A percentile compares a stretch with the other conserved stretches of the same genome.
Evolutionary conservation across 768 basidiomycete genomes (phyloP).

Genomic region (Mycena kentingensis): DNA sequence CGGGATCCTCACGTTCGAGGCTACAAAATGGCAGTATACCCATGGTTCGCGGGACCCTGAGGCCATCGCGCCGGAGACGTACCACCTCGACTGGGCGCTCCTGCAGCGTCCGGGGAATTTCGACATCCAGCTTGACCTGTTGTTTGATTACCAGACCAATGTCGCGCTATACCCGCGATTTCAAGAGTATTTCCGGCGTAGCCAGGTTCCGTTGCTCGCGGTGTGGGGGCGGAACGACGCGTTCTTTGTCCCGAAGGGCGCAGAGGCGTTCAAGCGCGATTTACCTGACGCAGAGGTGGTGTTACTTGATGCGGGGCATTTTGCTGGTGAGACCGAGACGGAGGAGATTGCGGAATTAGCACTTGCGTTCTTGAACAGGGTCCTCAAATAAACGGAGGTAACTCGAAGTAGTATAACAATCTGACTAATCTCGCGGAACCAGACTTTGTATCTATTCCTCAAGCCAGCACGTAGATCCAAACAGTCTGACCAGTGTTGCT

Average conservation of each 20-base stretch:
- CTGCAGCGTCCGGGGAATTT: slow-evolving; percentile 39
- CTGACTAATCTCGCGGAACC: too few species aligned
- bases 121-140: slow-evolving; percentile 48
- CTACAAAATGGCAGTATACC: slow-evolving; percentile 42
- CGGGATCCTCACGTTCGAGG: slow-evolving; percentile 29
- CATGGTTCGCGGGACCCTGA: slow-evolving; percentile 38
- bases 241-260: slow-evolving; percentile 45
- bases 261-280: too few species aligned
- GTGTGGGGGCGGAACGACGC: slow-evolving; percentile 52
- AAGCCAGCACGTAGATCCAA: too few species aligned
- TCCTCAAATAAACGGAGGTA: neutral
- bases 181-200: slow-evolving; percentile 44
- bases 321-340: slow-evolving; percentile 44
- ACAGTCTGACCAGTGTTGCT: too few species aligned
- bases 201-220: slow-evolving; percentile 44
- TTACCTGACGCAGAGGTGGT: slow-evolving; percentile 46
- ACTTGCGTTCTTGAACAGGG: slow-evolving; percentile 30
- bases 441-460: too few species aligned
- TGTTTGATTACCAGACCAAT: slow-evolving; percentile 43
- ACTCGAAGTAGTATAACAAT: too few species aligned
- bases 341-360: slow-evolving; percentile 37
- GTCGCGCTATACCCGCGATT: slow-evolving; percentile 44
- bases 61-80: slow-evolving; percentile 39
- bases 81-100: slow-evolving; percentile 44
- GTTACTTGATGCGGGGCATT: slow-evolving; percentile 48